These are phyloP conservation scores for Cercospora sp. DNA, from an alignment of 2,329 filamentous ascomycete genomes.

Conservation along the genomic window DNA sequence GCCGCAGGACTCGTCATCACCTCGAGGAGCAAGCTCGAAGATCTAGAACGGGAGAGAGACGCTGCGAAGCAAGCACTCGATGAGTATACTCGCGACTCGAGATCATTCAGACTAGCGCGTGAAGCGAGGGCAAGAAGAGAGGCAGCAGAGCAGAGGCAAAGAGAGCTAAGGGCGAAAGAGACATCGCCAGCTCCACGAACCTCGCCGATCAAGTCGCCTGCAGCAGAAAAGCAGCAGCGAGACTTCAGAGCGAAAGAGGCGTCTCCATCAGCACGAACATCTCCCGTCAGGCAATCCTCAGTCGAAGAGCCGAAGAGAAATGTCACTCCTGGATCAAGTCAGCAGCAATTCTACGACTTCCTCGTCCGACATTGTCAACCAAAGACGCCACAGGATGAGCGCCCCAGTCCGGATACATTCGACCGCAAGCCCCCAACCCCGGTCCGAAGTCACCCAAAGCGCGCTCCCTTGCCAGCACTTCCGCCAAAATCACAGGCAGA, in stretches of 20 bases:
- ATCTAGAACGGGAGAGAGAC: not conserved
- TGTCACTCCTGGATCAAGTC: not conserved
- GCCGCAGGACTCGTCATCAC: slow-evolving; percentile 7
- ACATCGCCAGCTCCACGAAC: not conserved
- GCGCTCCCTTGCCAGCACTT: not conserved
- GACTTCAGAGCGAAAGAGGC: not conserved
- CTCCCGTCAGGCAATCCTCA: not conserved
- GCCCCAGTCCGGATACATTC: not conserved
- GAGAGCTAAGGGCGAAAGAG: not conserved
- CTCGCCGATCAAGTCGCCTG: not conserved
- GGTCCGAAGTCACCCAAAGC: not conserved
- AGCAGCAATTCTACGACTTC: not conserved
- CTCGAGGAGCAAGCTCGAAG: slow-evolving; percentile 5
- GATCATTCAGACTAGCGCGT: not conserved
- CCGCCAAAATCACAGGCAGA: not conserved
- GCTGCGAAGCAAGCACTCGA: not conserved
- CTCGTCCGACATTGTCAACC: not conserved
- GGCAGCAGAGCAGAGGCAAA: not conserved
- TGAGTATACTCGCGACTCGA: slow-evolving; percentile 4
- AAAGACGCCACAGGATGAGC: not conserved
- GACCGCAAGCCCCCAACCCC: not conserved
- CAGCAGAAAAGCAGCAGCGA: not conserved
- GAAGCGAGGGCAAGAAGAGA: not conserved
- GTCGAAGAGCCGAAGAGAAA: not conserved
- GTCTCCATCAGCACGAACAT: not conserved